These are phyloP conservation scores for Diutina siamensis DNA, from an alignment of 1,139 yeast genomes.

Conservation along the genomic window DNA sequence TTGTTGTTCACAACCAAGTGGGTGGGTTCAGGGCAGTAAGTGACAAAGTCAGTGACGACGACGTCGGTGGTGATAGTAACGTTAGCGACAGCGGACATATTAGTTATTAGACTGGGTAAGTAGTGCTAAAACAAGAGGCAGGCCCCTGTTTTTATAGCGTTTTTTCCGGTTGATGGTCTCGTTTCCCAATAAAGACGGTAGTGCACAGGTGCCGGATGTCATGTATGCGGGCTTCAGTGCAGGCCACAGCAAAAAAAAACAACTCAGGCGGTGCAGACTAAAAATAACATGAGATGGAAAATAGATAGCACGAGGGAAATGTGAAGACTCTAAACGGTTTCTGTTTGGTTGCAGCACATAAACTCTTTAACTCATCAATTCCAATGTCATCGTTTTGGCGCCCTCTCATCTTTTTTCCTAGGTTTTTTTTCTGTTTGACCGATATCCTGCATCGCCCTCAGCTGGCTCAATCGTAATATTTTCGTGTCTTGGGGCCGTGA, in stretches of 20 bases:
- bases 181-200: background rate
- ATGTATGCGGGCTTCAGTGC: background rate
- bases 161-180: background rate
- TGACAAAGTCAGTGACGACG: slow-evolving; percentile 34
- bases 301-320: background rate
- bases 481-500: background rate
- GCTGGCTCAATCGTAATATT: background rate
- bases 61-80: slow-evolving; percentile 35
- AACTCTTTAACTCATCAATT: no score
- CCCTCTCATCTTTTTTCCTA: background rate
- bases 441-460: background rate
- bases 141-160: background rate
- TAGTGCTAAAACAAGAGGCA: background rate
- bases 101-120: slow-evolving; percentile 1
- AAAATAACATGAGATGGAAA: background rate
- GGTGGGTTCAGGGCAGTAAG: slow-evolving; percentile 36
- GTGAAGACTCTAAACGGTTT: no score
- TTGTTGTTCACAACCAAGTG: slow-evolving; percentile 29
- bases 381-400: no score
- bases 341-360: no score
- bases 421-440: background rate
- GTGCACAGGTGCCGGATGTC: background rate
- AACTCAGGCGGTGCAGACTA: background rate
- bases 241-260: background rate
- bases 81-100: slow-evolving; percentile 17